These are phyloP conservation scores for Poa annua DNA, from an alignment of 176 grass and related monocot species.

Conservation along the genomic window DNA sequence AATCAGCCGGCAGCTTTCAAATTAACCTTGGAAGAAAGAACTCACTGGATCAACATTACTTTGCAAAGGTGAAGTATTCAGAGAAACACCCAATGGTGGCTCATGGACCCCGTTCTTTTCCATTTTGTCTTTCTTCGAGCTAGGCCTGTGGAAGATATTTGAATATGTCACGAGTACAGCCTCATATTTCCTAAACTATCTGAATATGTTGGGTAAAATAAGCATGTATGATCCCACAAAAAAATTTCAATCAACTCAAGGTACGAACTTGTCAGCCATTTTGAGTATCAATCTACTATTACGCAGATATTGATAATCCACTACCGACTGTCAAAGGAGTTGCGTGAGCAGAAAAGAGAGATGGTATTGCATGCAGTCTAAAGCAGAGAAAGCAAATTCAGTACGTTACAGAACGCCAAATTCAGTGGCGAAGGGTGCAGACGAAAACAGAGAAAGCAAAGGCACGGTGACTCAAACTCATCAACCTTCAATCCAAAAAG, in stretches of 20 bases:
- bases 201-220: slow-evolving; percentile 9
- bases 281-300: background rate
- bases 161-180: background rate
- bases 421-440: background rate
- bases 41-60: slow-evolving; percentile 37
- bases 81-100: slow-evolving; percentile 21
- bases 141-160: slow-evolving; percentile 26
- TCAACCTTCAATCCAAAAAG: background rate
- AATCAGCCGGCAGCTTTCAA: background rate
- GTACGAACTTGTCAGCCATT: background rate
- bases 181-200: background rate
- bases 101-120: slow-evolving; percentile 35
- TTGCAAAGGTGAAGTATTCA: slow-evolving; percentile 3
- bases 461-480: background rate
- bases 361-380: background rate
- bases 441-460: background rate
- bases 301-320: background rate
- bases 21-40: slow-evolving; percentile 10
- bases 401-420: background rate
- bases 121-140: slow-evolving; percentile 39
- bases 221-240: background rate
- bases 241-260: background rate
- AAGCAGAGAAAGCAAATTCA: too few species aligned
- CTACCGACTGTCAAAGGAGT: background rate
- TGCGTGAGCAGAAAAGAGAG: background rate